Evolutionary conservation across 225 moss, liverwort and hornwort genomes (phyloP).

Genomic region (Thuidium tamariscinum): DNA sequence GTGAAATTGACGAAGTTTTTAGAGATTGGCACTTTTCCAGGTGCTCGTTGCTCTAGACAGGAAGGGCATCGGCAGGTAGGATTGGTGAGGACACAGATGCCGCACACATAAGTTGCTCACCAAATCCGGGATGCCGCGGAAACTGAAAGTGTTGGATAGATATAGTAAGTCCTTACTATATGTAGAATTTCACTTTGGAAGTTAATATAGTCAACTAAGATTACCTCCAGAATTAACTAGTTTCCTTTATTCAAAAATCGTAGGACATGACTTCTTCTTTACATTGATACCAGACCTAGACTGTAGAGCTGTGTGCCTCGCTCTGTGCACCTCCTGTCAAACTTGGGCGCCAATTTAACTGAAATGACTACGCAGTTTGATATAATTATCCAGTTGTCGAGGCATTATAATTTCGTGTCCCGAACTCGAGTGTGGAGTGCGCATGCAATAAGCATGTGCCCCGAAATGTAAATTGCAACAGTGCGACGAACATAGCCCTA

Average conservation of each 20-base stretch:
- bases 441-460: not conserved
- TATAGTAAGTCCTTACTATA: constrained; percentile 37
- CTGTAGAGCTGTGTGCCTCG: not conserved
- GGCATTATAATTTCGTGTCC: not conserved
- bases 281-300: not conserved
- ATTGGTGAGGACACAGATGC: constrained; percentile 30
- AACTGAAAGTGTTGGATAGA: constrained; percentile 31
- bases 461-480: not conserved
- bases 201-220: too few species aligned
- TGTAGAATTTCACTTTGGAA: not conserved
- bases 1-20: not conserved
- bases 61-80: constrained; percentile 67
- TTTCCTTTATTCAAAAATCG: not conserved
- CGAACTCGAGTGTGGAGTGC: not conserved
- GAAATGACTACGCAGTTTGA: not conserved
- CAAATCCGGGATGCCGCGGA: constrained; percentile 3
- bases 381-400: not conserved
- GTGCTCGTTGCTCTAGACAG: constrained; percentile 40
- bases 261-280: not conserved
- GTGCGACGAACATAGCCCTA: not conserved
- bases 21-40: not conserved
- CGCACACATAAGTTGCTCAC: constrained; percentile 17
- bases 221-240: not conserved
- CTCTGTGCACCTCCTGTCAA: not conserved
- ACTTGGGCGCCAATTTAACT: not conserved